Base-by-base conservation (phyloP, 768 basidiomycete genomes). In the Boletus sensibilis region DNA sequence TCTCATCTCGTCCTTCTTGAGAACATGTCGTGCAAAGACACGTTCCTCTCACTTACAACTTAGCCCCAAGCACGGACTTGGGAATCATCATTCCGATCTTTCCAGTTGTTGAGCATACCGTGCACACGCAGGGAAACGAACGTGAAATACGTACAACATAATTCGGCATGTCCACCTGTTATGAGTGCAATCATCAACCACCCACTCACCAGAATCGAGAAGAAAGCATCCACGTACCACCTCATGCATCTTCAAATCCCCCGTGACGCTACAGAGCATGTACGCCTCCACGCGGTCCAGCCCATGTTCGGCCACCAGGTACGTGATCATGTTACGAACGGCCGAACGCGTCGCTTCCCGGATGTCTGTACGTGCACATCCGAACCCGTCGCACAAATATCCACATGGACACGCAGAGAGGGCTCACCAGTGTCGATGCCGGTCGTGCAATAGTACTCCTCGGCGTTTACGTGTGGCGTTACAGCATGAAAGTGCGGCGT, bases 101-200 rank as follows among this genome's bases (percentile, higher is more conserved):
- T n/a, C 49, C 39, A 4, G 13, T 10, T 7, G 9, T 33, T 49
- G n/a, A 45, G 39, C 25, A 29, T 47, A 5, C 10, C n/a, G 0
- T 29, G 18, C 2, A 27, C 9, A 4, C 14, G 3, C 13, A 12
- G 29, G 10, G 33, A 14, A 18, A 25, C 44, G 7, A 38, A 43
- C 9, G 9, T 1, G 33, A 51, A 23, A 46, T 16, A 72, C 79
- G 53, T 65, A 84, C 84, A 37, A 84, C 76, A 59, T 82, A 85
- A 57, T 84, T 85, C 12, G 84, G 84, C 84, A 85, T 84, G 58
- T 84, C 84, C 37, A 85, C 82, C 83, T 84, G 20, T 1, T 41
- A 31, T 27, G 23, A 34, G 37, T 38, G 7, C 44, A n/a, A 18
- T 1, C 29, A 44, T 53, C 37, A 53, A 38, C 42, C 18, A 20